Evolutionary conservation across 2,329 filamentous ascomycete species (phyloP).

Genomic region (Botrytis galanthina): DNA sequence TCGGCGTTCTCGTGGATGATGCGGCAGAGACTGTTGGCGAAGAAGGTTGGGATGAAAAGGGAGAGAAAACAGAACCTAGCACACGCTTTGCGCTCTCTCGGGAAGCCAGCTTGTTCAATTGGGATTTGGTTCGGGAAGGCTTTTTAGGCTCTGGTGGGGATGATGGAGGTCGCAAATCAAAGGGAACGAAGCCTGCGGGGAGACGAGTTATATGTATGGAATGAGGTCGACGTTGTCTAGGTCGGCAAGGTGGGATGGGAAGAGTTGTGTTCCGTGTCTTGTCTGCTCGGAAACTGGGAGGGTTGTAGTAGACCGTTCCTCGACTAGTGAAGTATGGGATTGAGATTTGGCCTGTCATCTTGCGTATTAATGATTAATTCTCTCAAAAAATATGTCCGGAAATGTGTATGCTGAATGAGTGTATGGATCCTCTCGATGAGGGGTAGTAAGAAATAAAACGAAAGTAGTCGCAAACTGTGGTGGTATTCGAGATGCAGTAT

Average conservation of each 20-base stretch:
- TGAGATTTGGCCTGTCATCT: slow-evolving; percentile 33
- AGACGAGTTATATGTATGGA: slow-evolving; percentile 55
- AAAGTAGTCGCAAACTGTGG: slow-evolving; percentile 12
- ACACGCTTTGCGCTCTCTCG: slow-evolving; percentile 40
- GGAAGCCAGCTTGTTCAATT: slow-evolving; percentile 46
- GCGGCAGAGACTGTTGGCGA: slow-evolving; percentile 19
- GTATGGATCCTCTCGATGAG: not conserved
- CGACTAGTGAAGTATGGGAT: slow-evolving; percentile 32
- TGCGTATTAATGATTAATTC: slow-evolving; percentile 29
- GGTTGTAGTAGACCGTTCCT: slow-evolving; percentile 35
- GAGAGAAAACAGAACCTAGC: slow-evolving; percentile 37
- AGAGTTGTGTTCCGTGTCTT: slow-evolving; percentile 28
- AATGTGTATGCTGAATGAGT: slow-evolving; percentile 15
- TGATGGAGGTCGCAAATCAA: slow-evolving; percentile 38
- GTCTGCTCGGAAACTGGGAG: slow-evolving; percentile 23
- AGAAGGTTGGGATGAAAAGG: slow-evolving; percentile 28
- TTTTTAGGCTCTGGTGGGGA: slow-evolving; percentile 35
- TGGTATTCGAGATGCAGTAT: not conserved
- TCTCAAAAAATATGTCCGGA: not conserved
- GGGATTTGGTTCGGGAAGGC: slow-evolving; percentile 40
- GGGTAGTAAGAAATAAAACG: not conserved
- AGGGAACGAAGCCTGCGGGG: slow-evolving; percentile 45
- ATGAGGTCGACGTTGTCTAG: slow-evolving; percentile 52
- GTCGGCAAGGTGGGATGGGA: slow-evolving; percentile 47
- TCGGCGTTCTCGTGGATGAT: slow-evolving; percentile 28